Evolutionary conservation across 805 yeast species (phyloP), one percentile per base, ranked within the genome.

Genomic region (Pichia membranifaciens): DNA sequence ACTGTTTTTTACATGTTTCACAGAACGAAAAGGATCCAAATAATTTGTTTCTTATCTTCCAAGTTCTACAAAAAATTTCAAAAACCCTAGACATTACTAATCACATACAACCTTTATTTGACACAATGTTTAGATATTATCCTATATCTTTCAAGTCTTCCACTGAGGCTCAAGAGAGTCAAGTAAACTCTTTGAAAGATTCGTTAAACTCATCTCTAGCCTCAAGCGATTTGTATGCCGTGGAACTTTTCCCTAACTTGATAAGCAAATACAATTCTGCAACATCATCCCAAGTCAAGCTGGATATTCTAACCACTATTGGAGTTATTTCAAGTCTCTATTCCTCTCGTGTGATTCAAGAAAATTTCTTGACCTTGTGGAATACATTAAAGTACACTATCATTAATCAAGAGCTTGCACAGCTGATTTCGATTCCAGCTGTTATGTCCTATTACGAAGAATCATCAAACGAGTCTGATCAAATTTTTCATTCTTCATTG

Each of bases 71-170:
- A 12, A 37, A 45, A 5, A 75, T 90, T 13, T 70, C 80, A 17
- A 49, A 59, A 18, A 56, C 55, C 3, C 67, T 79, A 23, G 66
- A 69, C 3, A 69, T 78, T 43, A 54, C 64, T 37, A 61, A 64
- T n/a, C 67, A 62, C 57, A 59, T 75, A 29, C 83, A 84, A 54
- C 87, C 86, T 9, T 62, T 93, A 50, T 95, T 90, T 61, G 99
- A 93, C 61, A 79, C 85, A 32, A 72, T 87, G 36, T 95, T 91
- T 61, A 93, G 99, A 65, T 93, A 93, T 67, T 93, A 91, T 69
- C 99, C 99, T 12, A 90, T 93, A 38, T 85, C 96, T 1, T 93
- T 95, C 67, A 82, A 81, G 49, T 96, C 98, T 1, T 96, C 98
- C 3, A 87, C 87, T 62, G 96, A 91, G 57, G 90, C 93, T 0